Percentiles rank a stretch among this genome's conserved stretches.
Conservation (phyloP, 2,329 filamentous ascomycete genomes). For the Tolypocladium amazonense region DNA sequence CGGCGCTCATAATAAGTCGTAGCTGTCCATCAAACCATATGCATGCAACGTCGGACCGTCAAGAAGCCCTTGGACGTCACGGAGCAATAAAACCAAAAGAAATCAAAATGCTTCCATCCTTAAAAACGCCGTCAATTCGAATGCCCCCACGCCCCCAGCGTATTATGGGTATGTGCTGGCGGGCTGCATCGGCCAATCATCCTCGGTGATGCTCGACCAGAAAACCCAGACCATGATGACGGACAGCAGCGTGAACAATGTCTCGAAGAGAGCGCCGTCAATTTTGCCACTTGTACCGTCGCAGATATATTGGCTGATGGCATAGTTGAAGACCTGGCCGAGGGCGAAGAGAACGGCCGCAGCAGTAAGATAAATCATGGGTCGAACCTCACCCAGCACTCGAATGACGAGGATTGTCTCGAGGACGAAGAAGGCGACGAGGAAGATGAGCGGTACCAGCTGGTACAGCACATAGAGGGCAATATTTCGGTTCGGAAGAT, state of each 20-base stretch:
- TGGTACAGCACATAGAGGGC: constrained; percentile 92
- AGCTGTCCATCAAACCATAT: constrained; percentile 3
- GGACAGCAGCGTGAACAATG: constrained; percentile 77
- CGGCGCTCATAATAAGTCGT: background rate
- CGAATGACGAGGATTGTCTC: constrained; percentile 76
- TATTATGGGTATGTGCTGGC: constrained; percentile 28
- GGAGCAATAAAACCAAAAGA: constrained; percentile 6
- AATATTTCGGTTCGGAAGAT: constrained; percentile 58
- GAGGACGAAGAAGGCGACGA: constrained; percentile 78
- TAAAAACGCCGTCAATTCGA: constrained; percentile 11
- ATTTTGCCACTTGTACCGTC: constrained; percentile 73
- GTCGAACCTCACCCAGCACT: constrained; percentile 76
- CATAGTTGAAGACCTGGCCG: constrained; percentile 93
- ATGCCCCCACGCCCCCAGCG: background rate
- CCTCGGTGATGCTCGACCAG: constrained; percentile 98
- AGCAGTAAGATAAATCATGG: constrained; percentile 76
- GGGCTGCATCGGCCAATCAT: constrained; percentile 74
- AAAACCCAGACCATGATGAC: constrained; percentile 85
- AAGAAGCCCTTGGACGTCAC: constrained; percentile 2
- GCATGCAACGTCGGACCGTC: constrained; percentile 6
- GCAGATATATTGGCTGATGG: constrained; percentile 85
- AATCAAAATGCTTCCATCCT: constrained; percentile 9
- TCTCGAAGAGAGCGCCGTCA: constrained; percentile 87
- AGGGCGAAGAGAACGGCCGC: constrained; percentile 78
- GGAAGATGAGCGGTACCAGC: constrained; percentile 75